phyloP scores from a whole-genome alignment of 1,284 basidiomycete genomes.

The Marasmius oreades region DNA sequence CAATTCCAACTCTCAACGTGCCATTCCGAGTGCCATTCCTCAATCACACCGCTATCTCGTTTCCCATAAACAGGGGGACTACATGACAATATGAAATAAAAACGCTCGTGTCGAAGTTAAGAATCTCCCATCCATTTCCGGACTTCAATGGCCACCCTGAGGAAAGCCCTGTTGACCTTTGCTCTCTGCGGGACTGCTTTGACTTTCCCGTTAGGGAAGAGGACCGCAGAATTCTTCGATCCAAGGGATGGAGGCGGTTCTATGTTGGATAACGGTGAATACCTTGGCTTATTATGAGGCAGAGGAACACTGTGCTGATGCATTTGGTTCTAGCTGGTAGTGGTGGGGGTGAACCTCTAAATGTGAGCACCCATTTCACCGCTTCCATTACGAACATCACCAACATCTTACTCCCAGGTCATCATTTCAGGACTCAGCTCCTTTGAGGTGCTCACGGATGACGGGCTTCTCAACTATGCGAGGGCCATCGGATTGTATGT shows the following conservation, averaged over 20 bases:
- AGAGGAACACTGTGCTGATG: neutral
- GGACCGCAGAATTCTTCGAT: slow-evolving; percentile 35
- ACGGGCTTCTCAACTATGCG: slow-evolving; percentile 57
- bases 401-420: slow-evolving; percentile 31
- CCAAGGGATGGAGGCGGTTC: slow-evolving; percentile 48
- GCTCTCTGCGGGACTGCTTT: neutral
- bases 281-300: neutral
- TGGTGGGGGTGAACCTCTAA: slow-evolving; percentile 57
- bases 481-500: slow-evolving; percentile 58
- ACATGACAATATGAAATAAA: too few species aligned
- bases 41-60: neutral
- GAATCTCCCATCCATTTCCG: neutral
- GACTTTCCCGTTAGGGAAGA: slow-evolving; percentile 11
- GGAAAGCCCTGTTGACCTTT: neutral
- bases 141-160: neutral
- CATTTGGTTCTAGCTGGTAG: slow-evolving; percentile 30
- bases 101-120: neutral
- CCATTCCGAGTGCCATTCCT: too few species aligned
- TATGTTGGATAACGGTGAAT: slow-evolving; percentile 38
- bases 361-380: slow-evolving; percentile 34
- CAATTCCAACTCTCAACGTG: neutral
- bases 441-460: slow-evolving; percentile 48
- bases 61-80: too few species aligned
- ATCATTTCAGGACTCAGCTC: slow-evolving; percentile 59
- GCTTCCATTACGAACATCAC: slow-evolving; percentile 15